Conservation (phyloP, 2,329 filamentous ascomycete species). For the Ceratocystiopsis sp. region DNA sequence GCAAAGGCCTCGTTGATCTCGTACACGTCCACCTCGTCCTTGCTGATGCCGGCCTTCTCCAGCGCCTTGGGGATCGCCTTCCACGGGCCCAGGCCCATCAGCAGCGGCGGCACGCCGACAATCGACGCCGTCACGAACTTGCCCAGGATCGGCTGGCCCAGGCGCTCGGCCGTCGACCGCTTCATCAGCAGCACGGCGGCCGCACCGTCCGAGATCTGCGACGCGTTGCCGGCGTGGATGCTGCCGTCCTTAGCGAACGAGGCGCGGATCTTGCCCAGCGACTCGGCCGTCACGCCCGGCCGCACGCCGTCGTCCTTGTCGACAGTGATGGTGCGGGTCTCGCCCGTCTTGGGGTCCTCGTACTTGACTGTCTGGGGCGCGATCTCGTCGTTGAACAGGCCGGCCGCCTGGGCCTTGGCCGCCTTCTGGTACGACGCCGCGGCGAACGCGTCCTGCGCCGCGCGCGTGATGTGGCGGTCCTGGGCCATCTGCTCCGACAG, state of each 20-base stretch:
- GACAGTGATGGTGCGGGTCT: conserved; percentile 70
- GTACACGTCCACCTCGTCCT: conserved; percentile 87
- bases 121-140: conserved; percentile 79
- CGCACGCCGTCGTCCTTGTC: conserved; percentile 76
- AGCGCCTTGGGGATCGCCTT: conserved; percentile 89
- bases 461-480: conserved; percentile 55
- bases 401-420: conserved; percentile 61
- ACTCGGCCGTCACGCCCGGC: conserved; percentile 70
- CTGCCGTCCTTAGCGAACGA: conserved; percentile 76
- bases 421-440: conserved; percentile 90
- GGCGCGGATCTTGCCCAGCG: conserved; percentile 74
- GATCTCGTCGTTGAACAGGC: conserved; percentile 90
- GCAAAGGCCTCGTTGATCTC: conserved; percentile 99
- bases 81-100: conserved; percentile 94
- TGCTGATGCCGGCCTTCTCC: conserved; percentile 68
- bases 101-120: conserved; percentile 76
- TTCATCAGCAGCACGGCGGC: conserved; percentile 93
- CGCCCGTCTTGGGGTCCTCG: conserved; percentile 78
- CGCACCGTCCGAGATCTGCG: conserved; percentile 88
- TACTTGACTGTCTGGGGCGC: conserved; percentile 70
- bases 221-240: conserved; percentile 93
- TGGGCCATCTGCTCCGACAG: conserved; percentile 91
- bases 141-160: conserved; percentile 78
- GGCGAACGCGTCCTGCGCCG: conserved; percentile 78
- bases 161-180: conserved; percentile 71